Percentiles rank a stretch among this genome's conserved stretches.
Conservation (phyloP, 345 rosid genomes). For the Mercurialis annua region DNA sequence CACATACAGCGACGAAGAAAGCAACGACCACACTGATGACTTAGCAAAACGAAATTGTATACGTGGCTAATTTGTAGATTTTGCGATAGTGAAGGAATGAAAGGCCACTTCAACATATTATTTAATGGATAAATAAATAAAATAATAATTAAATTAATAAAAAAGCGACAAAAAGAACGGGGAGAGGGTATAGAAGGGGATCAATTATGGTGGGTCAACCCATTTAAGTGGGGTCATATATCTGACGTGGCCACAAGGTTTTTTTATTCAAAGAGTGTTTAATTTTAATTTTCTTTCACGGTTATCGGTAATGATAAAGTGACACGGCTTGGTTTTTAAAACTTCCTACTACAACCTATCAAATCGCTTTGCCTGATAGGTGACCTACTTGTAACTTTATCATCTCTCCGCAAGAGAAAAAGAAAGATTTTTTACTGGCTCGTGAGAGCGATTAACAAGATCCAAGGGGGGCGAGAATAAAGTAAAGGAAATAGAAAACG, state of each 20-base stretch:
- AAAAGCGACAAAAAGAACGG: slow-evolving; percentile 25
- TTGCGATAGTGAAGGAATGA: slow-evolving; percentile 20
- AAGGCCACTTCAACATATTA: not conserved
- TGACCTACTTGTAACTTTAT: slow-evolving; percentile 17
- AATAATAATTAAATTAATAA: too few species aligned
- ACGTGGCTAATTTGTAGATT: slow-evolving; percentile 31
- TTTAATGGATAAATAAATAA: too few species aligned
- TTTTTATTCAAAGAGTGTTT: slow-evolving; percentile 11
- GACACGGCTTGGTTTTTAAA: not conserved
- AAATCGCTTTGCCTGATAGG: not conserved
- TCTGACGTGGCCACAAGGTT: slow-evolving; percentile 53
- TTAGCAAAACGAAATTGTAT: slow-evolving; percentile 4
- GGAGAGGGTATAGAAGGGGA: slow-evolving; percentile 8
- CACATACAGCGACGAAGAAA: not conserved
- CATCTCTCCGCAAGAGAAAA: not conserved
- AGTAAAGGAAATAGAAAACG: slow-evolving; percentile 14
- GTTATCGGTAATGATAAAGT: slow-evolving; percentile 4
- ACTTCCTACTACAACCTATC: not conserved
- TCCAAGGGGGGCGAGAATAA: slow-evolving; percentile 44
- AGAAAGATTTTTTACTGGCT: slow-evolving; percentile 25
- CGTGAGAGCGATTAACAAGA: slow-evolving; percentile 36
- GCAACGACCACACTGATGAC: slow-evolving; percentile 27
- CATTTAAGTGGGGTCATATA: slow-evolving; percentile 25
- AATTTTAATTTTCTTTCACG: slow-evolving; percentile 1
- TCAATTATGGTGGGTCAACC: slow-evolving; percentile 47